These are phyloP conservation scores for Aspergillus pseudoglaucus DNA, from an alignment of 2,329 filamentous ascomycete genomes.

Conservation along the genomic window DNA sequence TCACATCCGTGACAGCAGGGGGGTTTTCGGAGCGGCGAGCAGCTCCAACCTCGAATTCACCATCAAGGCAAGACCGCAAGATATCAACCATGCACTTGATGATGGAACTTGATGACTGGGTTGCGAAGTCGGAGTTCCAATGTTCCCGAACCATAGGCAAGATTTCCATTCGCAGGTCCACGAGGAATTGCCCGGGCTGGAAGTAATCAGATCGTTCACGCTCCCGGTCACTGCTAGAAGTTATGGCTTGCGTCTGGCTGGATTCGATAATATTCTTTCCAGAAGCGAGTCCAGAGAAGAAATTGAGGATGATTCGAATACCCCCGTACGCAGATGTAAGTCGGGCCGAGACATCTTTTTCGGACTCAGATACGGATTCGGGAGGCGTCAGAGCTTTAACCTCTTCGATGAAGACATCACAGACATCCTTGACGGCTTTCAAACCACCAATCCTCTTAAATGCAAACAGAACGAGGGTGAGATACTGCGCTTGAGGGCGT, in stretches of 20 bases:
- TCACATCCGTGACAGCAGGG: slow-evolving; percentile 39
- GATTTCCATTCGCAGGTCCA: slow-evolving; percentile 76
- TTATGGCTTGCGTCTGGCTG: slow-evolving; percentile 52
- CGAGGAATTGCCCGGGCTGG: slow-evolving; percentile 66
- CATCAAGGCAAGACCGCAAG: slow-evolving; percentile 67
- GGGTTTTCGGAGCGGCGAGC: slow-evolving; percentile 57
- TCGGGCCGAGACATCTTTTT: slow-evolving; percentile 36
- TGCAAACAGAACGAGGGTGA: slow-evolving; percentile 72
- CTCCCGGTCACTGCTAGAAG: slow-evolving; percentile 46
- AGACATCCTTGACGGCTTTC: slow-evolving; percentile 63
- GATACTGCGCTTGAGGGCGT: slow-evolving; percentile 45
- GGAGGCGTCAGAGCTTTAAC: slow-evolving; percentile 44
- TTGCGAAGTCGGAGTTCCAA: slow-evolving; percentile 79
- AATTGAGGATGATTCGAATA: slow-evolving; percentile 75
- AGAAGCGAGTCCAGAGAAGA: slow-evolving; percentile 70
- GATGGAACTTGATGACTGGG: slow-evolving; percentile 70
- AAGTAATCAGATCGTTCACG: slow-evolving; percentile 56
- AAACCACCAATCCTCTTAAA: slow-evolving; percentile 81
- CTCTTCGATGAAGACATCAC: slow-evolving; percentile 61
- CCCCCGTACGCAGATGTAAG: slow-evolving; percentile 51
- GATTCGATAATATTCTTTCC: slow-evolving; percentile 78
- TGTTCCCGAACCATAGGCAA: slow-evolving; percentile 69
- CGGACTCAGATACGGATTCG: slow-evolving; percentile 32
- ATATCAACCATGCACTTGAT: slow-evolving; percentile 78
- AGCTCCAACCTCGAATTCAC: slow-evolving; percentile 66